phyloP scores from a whole-genome alignment of 345 rosid species.

The Combretum micranthum region DNA sequence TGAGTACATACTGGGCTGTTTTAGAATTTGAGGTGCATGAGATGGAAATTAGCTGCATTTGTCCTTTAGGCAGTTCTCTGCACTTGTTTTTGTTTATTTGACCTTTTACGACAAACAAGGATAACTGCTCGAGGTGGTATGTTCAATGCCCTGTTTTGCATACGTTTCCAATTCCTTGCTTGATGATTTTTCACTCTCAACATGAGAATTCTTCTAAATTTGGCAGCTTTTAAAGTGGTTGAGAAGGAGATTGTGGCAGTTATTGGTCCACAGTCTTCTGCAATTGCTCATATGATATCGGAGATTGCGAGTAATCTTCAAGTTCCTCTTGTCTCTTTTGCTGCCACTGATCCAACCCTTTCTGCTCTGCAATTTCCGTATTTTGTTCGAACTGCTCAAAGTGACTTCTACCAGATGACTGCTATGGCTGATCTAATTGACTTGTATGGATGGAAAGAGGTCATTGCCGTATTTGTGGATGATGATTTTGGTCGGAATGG shows the following conservation, averaged over 20 bases:
- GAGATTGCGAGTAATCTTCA: constrained; percentile 53
- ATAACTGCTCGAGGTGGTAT: too few relatives aligned
- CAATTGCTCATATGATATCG: constrained; percentile 66
- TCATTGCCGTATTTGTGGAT: constrained; percentile 58
- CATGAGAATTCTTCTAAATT: constrained; percentile 1
- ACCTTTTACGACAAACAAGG: too few relatives aligned
- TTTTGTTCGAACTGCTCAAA: constrained; percentile 63
- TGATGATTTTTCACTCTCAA: neutral
- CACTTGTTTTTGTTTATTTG: too few relatives aligned
- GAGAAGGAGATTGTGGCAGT: constrained; percentile 61
- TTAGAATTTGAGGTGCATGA: too few relatives aligned
- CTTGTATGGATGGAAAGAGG: constrained; percentile 70
- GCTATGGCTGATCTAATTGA: constrained; percentile 60
- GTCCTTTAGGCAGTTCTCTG: too few relatives aligned
- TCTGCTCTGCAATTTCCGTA: constrained; percentile 75
- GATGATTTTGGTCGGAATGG: constrained; percentile 86
- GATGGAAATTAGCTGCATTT: too few relatives aligned
- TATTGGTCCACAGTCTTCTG: constrained; percentile 75
- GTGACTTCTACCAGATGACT: constrained; percentile 74
- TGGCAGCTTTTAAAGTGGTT: constrained; percentile 59
- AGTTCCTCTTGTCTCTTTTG: constrained; percentile 73
- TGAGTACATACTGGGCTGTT: too few relatives aligned
- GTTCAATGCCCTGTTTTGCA: too few relatives aligned
- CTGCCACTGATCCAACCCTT: constrained; percentile 90
- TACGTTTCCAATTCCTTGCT: too few relatives aligned